phyloP scores from a whole-genome alignment of 805 yeast species.

The Barnettozyma californica region DNA sequence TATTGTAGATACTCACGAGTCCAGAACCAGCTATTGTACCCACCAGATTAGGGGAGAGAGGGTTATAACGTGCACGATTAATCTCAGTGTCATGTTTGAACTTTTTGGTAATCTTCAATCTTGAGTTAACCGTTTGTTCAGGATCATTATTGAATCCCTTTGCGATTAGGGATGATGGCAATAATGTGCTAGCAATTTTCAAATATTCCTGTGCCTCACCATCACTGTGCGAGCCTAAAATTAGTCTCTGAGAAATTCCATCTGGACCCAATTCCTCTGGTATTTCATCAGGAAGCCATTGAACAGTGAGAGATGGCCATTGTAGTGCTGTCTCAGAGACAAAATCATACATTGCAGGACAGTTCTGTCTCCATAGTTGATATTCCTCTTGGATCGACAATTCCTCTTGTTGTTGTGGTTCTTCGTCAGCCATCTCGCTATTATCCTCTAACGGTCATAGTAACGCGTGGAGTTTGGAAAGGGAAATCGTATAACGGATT shows the following conservation, averaged over 20 bases:
- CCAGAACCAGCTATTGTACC: conserved; percentile 71
- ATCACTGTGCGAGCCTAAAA: conserved; percentile 71
- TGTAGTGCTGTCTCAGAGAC: conserved; percentile 73
- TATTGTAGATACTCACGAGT: conserved; percentile 46
- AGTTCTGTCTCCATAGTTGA: conserved; percentile 74
- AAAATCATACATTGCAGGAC: conserved; percentile 77
- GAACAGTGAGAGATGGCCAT: conserved; percentile 79
- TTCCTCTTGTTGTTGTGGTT: conserved; percentile 21
- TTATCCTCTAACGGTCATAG: background rate
- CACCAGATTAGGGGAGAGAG: conserved; percentile 48
- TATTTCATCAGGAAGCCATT: conserved; percentile 57
- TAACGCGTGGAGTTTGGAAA: background rate
- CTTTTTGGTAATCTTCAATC: conserved; percentile 57
- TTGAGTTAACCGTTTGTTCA: conserved; percentile 37
- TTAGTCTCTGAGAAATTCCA: conserved; percentile 41
- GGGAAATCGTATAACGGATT: background rate
- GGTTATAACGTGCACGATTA: conserved; percentile 68
- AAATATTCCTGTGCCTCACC: conserved; percentile 62
- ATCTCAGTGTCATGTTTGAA: conserved; percentile 59
- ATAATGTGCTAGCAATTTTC: conserved; percentile 56
- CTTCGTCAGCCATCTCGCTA: conserved; percentile 2
- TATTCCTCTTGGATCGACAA: conserved; percentile 49
- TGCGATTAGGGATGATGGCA: conserved; percentile 41
- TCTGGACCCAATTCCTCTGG: conserved; percentile 16
- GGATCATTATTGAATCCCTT: conserved; percentile 11